Conservation (phyloP, 305 asterid genomes). For the Fraxinus angustifolia region DNA sequence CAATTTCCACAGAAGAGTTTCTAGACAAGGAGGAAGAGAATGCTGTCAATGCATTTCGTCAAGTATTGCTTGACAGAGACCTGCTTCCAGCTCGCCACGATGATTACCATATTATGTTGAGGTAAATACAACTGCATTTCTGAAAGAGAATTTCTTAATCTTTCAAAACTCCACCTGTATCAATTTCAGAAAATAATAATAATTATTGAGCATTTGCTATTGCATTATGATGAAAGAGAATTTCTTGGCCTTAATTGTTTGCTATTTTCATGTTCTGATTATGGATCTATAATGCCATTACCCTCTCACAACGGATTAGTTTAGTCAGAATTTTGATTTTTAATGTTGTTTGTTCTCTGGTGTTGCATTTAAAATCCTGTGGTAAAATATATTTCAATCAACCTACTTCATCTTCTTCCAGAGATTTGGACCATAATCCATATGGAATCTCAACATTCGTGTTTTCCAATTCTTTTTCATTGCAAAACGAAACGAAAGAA, state of each 20-base stretch:
- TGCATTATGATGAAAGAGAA: not conserved
- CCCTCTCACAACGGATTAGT: not conserved
- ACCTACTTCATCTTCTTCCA: not conserved
- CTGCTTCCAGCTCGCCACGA: constrained; percentile 73
- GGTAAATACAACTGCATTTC: constrained; percentile 39
- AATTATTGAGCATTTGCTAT: not conserved
- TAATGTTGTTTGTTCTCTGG: not conserved
- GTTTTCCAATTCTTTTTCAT: not conserved
- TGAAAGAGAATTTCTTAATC: not conserved
- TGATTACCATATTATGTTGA: constrained; percentile 88
- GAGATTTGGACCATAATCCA: not conserved
- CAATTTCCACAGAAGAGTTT: constrained; percentile 66
- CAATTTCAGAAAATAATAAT: not conserved
- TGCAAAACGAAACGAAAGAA: not conserved
- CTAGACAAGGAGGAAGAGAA: constrained; percentile 77
- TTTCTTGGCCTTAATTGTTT: constrained; percentile 10
- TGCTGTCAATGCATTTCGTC: constrained; percentile 61
- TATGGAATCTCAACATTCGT: not conserved
- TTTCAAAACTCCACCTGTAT: constrained; percentile 5
- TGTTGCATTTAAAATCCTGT: not conserved
- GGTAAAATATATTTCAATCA: not conserved
- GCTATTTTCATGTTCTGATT: not conserved
- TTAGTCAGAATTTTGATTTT: not conserved
- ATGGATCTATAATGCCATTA: not conserved
- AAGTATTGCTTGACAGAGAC: constrained; percentile 60